phyloP scores from a whole-genome alignment of 345 rosid species.

The Nephelium lappaceum region DNA sequence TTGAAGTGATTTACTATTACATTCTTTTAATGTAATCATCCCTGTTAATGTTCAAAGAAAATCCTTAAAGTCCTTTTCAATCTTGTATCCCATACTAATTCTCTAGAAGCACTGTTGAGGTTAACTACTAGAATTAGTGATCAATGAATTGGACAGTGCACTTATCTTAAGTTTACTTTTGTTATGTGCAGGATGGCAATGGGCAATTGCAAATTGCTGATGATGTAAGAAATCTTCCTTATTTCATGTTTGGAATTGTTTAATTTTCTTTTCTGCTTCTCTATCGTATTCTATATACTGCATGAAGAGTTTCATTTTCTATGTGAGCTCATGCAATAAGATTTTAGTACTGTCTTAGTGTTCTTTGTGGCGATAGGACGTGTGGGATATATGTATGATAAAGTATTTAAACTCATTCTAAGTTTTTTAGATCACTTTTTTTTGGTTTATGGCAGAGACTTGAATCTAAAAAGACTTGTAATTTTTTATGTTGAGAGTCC shows the following conservation, averaged over 20 bases:
- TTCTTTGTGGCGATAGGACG: not conserved
- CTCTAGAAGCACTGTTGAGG: not conserved
- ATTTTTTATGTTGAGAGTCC: constrained; percentile 7
- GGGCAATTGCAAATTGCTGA: constrained; percentile 86
- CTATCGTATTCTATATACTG: not conserved
- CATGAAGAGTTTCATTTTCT: constrained; percentile 1
- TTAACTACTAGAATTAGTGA: constrained; percentile 14
- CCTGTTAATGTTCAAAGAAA: not conserved
- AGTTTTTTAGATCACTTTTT: not conserved
- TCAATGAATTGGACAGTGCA: not conserved
- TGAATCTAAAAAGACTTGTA: not conserved
- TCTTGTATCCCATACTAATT: not conserved
- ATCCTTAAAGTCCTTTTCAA: not conserved
- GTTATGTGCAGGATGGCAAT: constrained; percentile 65
- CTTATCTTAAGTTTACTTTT: constrained; percentile 23
- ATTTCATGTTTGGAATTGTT: constrained; percentile 2
- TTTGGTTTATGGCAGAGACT: too few species aligned
- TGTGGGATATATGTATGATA: not conserved
- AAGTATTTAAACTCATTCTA: not conserved
- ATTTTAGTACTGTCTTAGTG: not conserved
- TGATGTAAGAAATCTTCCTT: constrained; percentile 62
- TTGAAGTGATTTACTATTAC: not conserved
- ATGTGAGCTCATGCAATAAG: not conserved
- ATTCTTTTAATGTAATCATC: constrained; percentile 1
- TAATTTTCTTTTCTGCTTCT: not conserved